Base-by-base conservation (phyloP, 139 green algal species). In the Tetraselmis striata region DNA sequence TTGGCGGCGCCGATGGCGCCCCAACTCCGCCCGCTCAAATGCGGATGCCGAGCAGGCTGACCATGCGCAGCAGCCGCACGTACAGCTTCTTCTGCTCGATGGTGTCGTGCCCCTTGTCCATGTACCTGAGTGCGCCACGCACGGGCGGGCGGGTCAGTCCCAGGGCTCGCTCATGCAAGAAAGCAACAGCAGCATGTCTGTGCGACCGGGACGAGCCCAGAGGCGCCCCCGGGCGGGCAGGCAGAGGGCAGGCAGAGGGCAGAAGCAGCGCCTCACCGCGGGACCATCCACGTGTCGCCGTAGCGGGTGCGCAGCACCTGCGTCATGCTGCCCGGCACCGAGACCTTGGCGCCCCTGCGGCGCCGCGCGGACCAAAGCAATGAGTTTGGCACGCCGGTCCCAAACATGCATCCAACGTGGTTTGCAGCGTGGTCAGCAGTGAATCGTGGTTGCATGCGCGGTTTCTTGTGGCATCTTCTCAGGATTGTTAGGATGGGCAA, bases 221-320 rank as follows among this genome's bases (percentile, higher is more conserved):
- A n/a, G n/a, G n/a, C n/a, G n/a, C n/a, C n/a, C n/a, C n/a, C n/a
- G n/a, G n/a, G n/a, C n/a, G n/a, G n/a, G n/a, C n/a, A n/a, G n/a
- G n/a, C n/a, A n/a, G n/a, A n/a, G n/a, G n/a, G n/a, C n/a, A n/a
- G n/a, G n/a, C n/a, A n/a, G n/a, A n/a, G n/a, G n/a, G n/a, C n/a
- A 18, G 18, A 67, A 67, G 18, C 45, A 5, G 45, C 45, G 11
- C 11, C 45, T 5, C 18, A 67, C 45, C 45, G 5, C 18, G 74
- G 74, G 22, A 77, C 23, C 74, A 77, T 77, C 74, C 74, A 77
- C 74, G 74, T 77, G 23, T 77, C 74, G 74, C 74, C 74, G 74
- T 77, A 77, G 5, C 74, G 22, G n/a, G 25, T 31, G 2, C 25
- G 22, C 74, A 77, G 74, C 5, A 77, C 26, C 74, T 77, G 26